phyloP scores from a whole-genome alignment of 768 basidiomycete species.

The Boletus rubroflammeus region DNA sequence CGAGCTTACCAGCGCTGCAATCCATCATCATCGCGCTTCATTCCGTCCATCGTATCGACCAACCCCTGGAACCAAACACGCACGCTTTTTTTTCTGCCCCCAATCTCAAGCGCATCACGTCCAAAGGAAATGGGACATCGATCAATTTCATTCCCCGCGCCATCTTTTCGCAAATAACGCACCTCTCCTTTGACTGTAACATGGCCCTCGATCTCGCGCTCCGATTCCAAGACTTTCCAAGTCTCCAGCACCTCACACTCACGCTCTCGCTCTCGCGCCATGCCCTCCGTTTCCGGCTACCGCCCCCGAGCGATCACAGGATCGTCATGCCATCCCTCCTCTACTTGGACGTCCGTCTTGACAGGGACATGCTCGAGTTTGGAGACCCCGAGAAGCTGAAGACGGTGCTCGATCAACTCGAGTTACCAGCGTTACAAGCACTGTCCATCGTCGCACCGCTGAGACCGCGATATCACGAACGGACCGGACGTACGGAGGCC shows the following conservation, averaged over 20 bases:
- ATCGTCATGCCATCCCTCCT: conserved; percentile 6
- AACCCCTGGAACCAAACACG: neutral
- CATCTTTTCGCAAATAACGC: conserved; percentile 19
- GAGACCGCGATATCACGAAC: neutral
- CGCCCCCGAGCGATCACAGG: neutral
- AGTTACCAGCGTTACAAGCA: conserved; percentile 17
- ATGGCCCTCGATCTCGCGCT: conserved; percentile 17
- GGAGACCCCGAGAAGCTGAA: conserved; percentile 17
- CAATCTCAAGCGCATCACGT: conserved; percentile 11
- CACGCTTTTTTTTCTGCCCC: conserved; percentile 13
- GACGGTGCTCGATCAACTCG: conserved; percentile 20
- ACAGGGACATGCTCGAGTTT: conserved; percentile 19
- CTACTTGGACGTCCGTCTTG: conserved; percentile 18
- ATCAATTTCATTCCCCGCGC: conserved; percentile 16
- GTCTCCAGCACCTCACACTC: conserved; percentile 16
- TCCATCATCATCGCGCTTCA: conserved; percentile 20
- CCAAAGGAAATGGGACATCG: conserved; percentile 11
- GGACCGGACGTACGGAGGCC: neutral
- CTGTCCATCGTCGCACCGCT: conserved; percentile 10
- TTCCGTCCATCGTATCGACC: conserved; percentile 2
- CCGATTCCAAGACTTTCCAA: conserved; percentile 18
- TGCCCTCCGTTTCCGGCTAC: conserved; percentile 8
- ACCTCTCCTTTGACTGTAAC: conserved; percentile 21
- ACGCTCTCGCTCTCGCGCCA: conserved; percentile 11
- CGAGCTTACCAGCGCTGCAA: conserved; percentile 8